Conservation (phyloP, 495 filamentous ascomycete genomes). For the Penicillium canescens region DNA sequence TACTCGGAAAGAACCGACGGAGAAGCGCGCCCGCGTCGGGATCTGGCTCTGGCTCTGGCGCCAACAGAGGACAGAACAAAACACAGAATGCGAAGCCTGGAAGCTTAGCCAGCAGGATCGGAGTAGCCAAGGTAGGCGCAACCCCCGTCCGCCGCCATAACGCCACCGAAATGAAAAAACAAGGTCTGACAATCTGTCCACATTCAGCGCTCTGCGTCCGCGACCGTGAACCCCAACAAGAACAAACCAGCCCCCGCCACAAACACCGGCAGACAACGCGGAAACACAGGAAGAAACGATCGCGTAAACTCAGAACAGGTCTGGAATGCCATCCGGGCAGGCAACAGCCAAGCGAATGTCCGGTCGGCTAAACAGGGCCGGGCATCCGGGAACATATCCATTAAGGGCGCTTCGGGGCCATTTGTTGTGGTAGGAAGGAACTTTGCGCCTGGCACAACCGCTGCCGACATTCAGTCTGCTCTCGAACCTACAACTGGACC, state of each 20-base stretch:
- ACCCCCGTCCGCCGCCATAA: not conserved
- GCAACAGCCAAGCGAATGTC: slow-evolving; percentile 29
- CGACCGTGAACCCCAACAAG: slow-evolving; percentile 35
- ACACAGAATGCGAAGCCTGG: slow-evolving; percentile 44
- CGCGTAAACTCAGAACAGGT: slow-evolving; percentile 42
- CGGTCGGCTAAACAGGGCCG: slow-evolving; percentile 13
- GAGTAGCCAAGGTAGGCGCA: slow-evolving; percentile 63
- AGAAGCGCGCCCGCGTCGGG: slow-evolving; percentile 55
- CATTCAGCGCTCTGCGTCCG: slow-evolving; percentile 45
- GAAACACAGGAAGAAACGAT: slow-evolving; percentile 31
- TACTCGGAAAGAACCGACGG: slow-evolving; percentile 66
- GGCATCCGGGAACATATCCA: slow-evolving; percentile 52
- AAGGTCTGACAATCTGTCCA: slow-evolving; percentile 1
- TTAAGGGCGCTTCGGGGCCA: slow-evolving; percentile 72
- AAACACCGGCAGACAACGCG: slow-evolving; percentile 19
- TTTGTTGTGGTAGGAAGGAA: slow-evolving; percentile 85
- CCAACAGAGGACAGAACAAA: slow-evolving; percentile 33
- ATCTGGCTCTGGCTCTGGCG: slow-evolving; percentile 33
- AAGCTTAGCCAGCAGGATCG: slow-evolving; percentile 74
- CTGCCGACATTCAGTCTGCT: slow-evolving; percentile 89
- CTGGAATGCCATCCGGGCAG: slow-evolving; percentile 31
- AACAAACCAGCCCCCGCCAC: slow-evolving; percentile 22
- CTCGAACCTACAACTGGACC: slow-evolving; percentile 71
- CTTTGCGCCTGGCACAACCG: slow-evolving; percentile 90
- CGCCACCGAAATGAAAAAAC: not conserved